Percentiles rank a stretch among this genome's conserved stretches.
Evolutionary conservation across 2,329 filamentous ascomycete species (phyloP).

Genomic region (Bisporella sp.): DNA sequence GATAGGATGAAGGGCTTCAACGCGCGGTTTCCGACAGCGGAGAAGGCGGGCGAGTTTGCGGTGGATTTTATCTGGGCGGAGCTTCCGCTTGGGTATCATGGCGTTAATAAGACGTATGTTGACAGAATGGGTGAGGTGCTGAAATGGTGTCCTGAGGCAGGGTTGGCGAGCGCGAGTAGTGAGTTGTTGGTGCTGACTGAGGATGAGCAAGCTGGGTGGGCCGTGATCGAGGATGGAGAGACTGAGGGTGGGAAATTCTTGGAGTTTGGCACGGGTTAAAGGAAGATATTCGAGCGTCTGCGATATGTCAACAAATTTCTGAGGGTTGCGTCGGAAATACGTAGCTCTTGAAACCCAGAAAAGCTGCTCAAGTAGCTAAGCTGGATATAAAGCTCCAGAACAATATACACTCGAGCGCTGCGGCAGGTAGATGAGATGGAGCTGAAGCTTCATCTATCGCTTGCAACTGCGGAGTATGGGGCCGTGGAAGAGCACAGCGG

Average conservation of each 20-base stretch:
- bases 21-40: conserved; percentile 12
- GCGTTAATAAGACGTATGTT: conserved; percentile 4
- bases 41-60: conserved; percentile 9
- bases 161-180: background rate
- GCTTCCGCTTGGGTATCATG: conserved; percentile 9
- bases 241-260: background rate
- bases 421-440: no score
- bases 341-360: no score
- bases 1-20: conserved; percentile 15
- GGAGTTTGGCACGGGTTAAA: background rate
- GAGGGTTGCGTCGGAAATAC: no score
- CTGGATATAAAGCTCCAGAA: no score
- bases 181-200: background rate
- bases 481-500: no score
- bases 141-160: conserved; percentile 25
- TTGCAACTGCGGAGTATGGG: no score
- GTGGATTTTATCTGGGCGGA: conserved; percentile 5
- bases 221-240: background rate
- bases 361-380: no score
- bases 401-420: no score
- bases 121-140: conserved; percentile 17
- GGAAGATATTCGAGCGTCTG: no score
- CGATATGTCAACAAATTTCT: no score
- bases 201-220: background rate
- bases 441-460: no score